A percentile compares a stretch with the other conserved stretches of the same genome.
These are phyloP conservation scores for Cyberlindnera subsufficiens DNA, from an alignment of 805 yeast species.

Conservation along the genomic window DNA sequence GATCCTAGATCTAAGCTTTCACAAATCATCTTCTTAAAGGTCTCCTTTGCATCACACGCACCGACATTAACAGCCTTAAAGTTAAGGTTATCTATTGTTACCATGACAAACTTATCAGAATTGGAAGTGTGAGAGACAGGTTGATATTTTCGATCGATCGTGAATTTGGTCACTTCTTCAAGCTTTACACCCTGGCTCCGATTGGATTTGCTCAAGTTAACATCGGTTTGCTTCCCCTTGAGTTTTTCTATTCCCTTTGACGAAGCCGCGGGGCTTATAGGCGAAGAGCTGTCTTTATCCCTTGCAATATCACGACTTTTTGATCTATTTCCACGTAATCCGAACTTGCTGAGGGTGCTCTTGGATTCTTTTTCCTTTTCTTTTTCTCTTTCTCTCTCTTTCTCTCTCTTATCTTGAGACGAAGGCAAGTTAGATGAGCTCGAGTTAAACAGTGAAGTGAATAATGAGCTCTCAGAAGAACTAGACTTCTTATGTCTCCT, in stretches of 20 bases:
- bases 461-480: slow-evolving; percentile 48
- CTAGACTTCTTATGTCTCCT: slow-evolving; percentile 60
- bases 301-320: slow-evolving; percentile 10
- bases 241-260: background rate
- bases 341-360: slow-evolving; percentile 19
- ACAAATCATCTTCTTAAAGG: slow-evolving; percentile 36
- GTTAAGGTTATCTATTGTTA: slow-evolving; percentile 55
- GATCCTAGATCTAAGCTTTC: slow-evolving; percentile 27
- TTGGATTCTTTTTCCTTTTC: slow-evolving; percentile 11
- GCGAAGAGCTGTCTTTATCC: slow-evolving; percentile 8
- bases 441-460: slow-evolving; percentile 33
- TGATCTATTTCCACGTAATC: slow-evolving; percentile 13
- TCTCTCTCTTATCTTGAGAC: slow-evolving; percentile 12
- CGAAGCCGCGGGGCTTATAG: slow-evolving; percentile 14
- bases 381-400: slow-evolving; percentile 2
- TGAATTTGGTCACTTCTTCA: slow-evolving; percentile 7
- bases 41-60: slow-evolving; percentile 23
- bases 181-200: slow-evolving; percentile 1
- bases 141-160: slow-evolving; percentile 31
- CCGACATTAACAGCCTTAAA: slow-evolving; percentile 47
- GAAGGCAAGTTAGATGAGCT: slow-evolving; percentile 23
- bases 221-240: background rate
- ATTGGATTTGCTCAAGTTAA: background rate
- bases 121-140: slow-evolving; percentile 30
- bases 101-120: slow-evolving; percentile 39